Evolutionary conservation across 805 yeast species (phyloP).

Genomic region (Pichia californica): DNA sequence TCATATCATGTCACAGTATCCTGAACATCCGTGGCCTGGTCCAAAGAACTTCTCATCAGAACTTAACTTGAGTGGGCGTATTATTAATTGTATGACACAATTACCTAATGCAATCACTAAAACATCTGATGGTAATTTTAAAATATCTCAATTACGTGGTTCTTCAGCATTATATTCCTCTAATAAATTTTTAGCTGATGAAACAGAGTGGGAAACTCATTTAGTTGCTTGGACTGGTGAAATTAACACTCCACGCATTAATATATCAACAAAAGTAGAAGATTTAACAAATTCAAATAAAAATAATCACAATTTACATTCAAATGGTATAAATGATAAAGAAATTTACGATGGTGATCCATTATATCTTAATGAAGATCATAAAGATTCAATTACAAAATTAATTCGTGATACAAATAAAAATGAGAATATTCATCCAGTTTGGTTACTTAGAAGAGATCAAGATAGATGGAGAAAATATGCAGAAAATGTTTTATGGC

Average conservation of each 20-base stretch:
- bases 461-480: slow-evolving; percentile 82
- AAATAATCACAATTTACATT: too few relatives aligned
- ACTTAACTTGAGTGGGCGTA: slow-evolving; percentile 53
- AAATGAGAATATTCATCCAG: slow-evolving; percentile 64
- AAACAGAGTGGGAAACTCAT: slow-evolving; percentile 81
- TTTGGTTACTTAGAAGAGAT: slow-evolving; percentile 78
- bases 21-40: slow-evolving; percentile 4
- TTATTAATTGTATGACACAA: slow-evolving; percentile 60
- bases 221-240: slow-evolving; percentile 97
- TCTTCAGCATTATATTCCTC: slow-evolving; percentile 81
- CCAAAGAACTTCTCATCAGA: slow-evolving; percentile 20
- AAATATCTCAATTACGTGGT: slow-evolving; percentile 63
- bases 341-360: slow-evolving; percentile 37
- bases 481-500: slow-evolving; percentile 91
- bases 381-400: slow-evolving; percentile 44
- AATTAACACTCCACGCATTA: slow-evolving; percentile 27
- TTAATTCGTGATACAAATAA: slow-evolving; percentile 41
- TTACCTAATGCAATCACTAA: slow-evolving; percentile 57
- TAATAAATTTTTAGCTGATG: slow-evolving; percentile 52
- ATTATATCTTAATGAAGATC: slow-evolving; percentile 48
- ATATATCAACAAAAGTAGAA: slow-evolving; percentile 21
- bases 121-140: slow-evolving; percentile 41
- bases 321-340: slow-evolving; percentile 26
- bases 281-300: neutral
- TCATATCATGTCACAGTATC: too few relatives aligned